Base-by-base conservation (phyloP, 2,329 filamentous ascomycete species). In the Colletotrichum abscissum region DNA sequence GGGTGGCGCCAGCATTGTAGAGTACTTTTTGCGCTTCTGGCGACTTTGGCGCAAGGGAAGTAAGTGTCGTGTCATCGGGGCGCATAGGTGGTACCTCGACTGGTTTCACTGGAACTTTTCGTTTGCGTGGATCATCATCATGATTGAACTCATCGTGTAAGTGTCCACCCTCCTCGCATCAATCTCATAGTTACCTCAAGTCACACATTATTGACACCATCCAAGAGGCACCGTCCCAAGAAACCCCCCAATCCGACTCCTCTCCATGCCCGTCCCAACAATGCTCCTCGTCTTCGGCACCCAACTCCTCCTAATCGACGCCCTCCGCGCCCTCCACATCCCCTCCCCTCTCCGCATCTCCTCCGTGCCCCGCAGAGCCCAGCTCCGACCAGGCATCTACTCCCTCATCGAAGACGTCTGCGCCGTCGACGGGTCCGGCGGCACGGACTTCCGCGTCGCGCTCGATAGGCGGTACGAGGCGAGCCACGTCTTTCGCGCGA, bases 41-140 rank as follows among this genome's bases (percentile, higher is more conserved):
- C 85, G 87, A 26, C 77, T 90, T 28, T 89, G 84, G 82, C 86
- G 84, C 78, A 87, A 88, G 77, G 79, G 81, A 69, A 88, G 86
- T 62, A 87, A 81, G 9, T 89, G 88, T 76, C 84, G 88, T 26
- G 86, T 88, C 4, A 78, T 80, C 30, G 79, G 79, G 6, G 79
- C 78, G 3, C 69, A 75, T 22, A 63, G 75, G 38, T 72, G 73
- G 75, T 81, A 87, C 78, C 81, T 90, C 19, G 88, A 90, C 72
- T 89, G 85, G 82, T 89, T 90, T 78, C 88, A 90, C 70, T 89
- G 88, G 88, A 89, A 88, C 75, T 84, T 89, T 58, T 86, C 85
- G 3, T 76, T 88, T 3, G 87, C 85, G 14, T 89, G 88, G 87
- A 82, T 89, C 60, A 85, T 88, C 69, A 84, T 90, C 77, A 89